These are phyloP conservation scores for Hypomyces rosellus DNA, from an alignment of 2,329 filamentous ascomycete species.

Conservation along the genomic window DNA sequence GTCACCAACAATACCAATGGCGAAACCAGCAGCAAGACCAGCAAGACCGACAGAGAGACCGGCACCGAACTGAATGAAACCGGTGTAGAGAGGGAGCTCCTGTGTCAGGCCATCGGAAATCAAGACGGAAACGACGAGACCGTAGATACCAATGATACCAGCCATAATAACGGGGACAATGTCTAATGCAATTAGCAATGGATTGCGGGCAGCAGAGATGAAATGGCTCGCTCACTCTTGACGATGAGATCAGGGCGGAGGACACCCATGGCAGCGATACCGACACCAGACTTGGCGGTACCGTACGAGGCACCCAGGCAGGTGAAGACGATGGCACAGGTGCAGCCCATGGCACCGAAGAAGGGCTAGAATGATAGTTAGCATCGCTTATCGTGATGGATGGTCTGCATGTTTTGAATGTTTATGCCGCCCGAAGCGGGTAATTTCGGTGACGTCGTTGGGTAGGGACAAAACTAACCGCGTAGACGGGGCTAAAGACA, in stretches of 20 bases:
- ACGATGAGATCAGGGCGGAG: slow-evolving; percentile 39
- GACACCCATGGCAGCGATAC: slow-evolving; percentile 39
- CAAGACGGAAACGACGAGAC: slow-evolving; percentile 39
- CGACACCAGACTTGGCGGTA: slow-evolving; percentile 36
- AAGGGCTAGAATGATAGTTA: slow-evolving; percentile 26
- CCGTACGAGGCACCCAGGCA: slow-evolving; percentile 43
- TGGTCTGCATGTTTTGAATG: neutral
- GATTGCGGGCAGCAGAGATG: neutral
- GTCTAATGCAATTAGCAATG: slow-evolving; percentile 48
- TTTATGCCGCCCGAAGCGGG: neutral
- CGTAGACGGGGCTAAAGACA: slow-evolving; percentile 13
- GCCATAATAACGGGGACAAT: slow-evolving; percentile 99
- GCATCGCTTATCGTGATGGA: neutral
- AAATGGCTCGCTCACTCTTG: slow-evolving; percentile 24
- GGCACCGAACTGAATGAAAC: slow-evolving; percentile 38
- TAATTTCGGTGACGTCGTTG: slow-evolving; percentile 11
- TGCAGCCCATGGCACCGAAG: slow-evolving; percentile 37
- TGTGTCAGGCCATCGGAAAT: slow-evolving; percentile 35
- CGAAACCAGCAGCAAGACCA: slow-evolving; percentile 40
- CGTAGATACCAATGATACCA: slow-evolving; percentile 89
- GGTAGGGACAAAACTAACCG: slow-evolving; percentile 8
- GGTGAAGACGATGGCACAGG: slow-evolving; percentile 44
- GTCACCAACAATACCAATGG: slow-evolving; percentile 42
- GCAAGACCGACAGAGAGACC: slow-evolving; percentile 38
- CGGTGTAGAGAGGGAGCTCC: slow-evolving; percentile 37